Base-by-base conservation (phyloP, 805 yeast genomes). In the Saccharomycopsis sp. region DNA sequence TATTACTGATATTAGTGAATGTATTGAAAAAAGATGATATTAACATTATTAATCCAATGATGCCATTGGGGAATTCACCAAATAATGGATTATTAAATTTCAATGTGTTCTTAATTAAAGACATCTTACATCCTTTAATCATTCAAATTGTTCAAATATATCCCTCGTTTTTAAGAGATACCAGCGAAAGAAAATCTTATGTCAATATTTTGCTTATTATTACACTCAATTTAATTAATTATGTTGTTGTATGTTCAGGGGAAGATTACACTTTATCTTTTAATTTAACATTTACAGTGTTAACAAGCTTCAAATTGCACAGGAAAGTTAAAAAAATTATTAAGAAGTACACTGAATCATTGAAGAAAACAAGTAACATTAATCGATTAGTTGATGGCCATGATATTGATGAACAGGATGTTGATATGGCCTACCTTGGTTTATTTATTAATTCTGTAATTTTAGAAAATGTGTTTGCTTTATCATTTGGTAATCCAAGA, bases 221-320 rank as follows among this genome's bases (percentile, higher is more conserved):
- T 11, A 40, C 53, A 8, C 22, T 50, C 21, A 44, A 47, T 28
- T 28, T 50, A 24, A 33, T 78, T 24, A 80, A 80, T 54, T 82
- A 78, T 54, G 62, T 77, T 7, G 68, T 79, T 7, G 61, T 79
- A 2, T 62, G 79, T 33, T 72, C 78, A 20, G 88, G 89, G 0
- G 75, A 74, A 42, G 67, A 71, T 28, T 77, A 74, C 54, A 74
- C 84, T 4, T 61, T 77, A 32, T 79, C 81, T 1, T 64, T 82
- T 23, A 69, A 77, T 3, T 63, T 72, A 45, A 65, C 81, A 1
- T 66, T 71, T 11, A 62, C 79, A 1, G 66, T 78, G 11, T 74
- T 79, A 55, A 75, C 75, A 56, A 86, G 79, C 53, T 72, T 77
- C 59, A 71, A 71, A 50, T 59, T 81, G 6, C 41, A 26, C 20